phyloP scores from a whole-genome alignment of 2,329 filamentous ascomycete genomes.

The Sclerotinia glacialis region DNA sequence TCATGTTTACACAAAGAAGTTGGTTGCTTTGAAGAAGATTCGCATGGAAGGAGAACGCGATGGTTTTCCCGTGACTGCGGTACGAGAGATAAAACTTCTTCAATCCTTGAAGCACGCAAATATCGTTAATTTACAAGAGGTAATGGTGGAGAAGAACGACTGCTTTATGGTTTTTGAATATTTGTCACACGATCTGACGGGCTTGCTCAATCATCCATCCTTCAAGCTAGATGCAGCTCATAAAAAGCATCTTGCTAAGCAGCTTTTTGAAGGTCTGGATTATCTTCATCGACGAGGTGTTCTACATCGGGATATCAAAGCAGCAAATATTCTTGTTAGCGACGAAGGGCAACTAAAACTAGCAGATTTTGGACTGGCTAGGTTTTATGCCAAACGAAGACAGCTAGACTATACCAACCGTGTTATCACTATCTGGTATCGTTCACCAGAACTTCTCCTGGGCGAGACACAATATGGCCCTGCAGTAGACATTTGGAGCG shows the following conservation, averaged over 20 bases:
- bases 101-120: slow-evolving; percentile 81
- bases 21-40: slow-evolving; percentile 85
- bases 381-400: slow-evolving; percentile 90
- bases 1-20: slow-evolving; percentile 82
- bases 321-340: slow-evolving; percentile 93
- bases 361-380: slow-evolving; percentile 91
- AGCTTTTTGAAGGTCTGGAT: slow-evolving; percentile 89
- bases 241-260: slow-evolving; percentile 88
- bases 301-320: slow-evolving; percentile 95
- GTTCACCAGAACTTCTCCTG: slow-evolving; percentile 83
- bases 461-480: slow-evolving; percentile 89
- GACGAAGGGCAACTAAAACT: slow-evolving; percentile 85
- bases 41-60: slow-evolving; percentile 92
- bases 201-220: slow-evolving; percentile 88
- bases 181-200: slow-evolving; percentile 91
- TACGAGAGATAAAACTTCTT: slow-evolving; percentile 88
- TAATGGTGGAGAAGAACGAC: slow-evolving; percentile 98
- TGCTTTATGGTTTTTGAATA: slow-evolving; percentile 99
- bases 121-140: slow-evolving; percentile 79
- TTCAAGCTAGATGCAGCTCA: slow-evolving; percentile 82
- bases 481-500: slow-evolving; percentile 93
- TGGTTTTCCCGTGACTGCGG: slow-evolving; percentile 86
- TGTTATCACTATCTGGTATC: slow-evolving; percentile 98
- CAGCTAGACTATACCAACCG: slow-evolving; percentile 97
- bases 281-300: slow-evolving; percentile 94